phyloP scores from a whole-genome alignment of 805 yeast genomes.

The Sugiyamaella chiloensis region DNA sequence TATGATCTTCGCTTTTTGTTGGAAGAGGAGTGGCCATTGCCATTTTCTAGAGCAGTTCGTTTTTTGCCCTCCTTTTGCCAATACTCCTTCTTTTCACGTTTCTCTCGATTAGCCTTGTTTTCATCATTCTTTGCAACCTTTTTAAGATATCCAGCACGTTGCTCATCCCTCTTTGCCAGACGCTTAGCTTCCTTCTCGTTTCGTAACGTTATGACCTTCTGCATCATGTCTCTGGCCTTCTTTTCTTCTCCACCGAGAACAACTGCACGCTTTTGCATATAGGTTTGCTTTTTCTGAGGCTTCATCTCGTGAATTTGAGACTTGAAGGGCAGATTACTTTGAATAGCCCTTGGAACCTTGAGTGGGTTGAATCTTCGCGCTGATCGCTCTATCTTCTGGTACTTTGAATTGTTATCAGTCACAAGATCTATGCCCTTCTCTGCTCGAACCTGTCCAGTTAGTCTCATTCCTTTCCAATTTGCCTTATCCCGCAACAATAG shows the following conservation, averaged over 20 bases:
- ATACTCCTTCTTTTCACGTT: conserved; percentile 79
- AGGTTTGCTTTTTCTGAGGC: conserved; percentile 75
- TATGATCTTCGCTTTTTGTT: background rate
- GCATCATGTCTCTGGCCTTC: conserved; percentile 86
- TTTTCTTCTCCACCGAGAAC: conserved; percentile 89
- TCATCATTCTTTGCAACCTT: conserved; percentile 73
- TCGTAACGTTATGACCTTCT: conserved; percentile 78
- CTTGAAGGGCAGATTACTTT: conserved; percentile 79
- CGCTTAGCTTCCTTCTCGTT: conserved; percentile 82
- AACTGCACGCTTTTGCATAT: conserved; percentile 88
- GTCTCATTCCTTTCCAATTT: conserved; percentile 95
- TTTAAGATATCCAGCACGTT: conserved; percentile 71
- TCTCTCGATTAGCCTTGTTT: conserved; percentile 66
- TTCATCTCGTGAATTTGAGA: conserved; percentile 87
- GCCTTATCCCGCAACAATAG: conserved; percentile 69
- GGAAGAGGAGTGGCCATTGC: too few species aligned
- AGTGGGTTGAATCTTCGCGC: conserved; percentile 85
- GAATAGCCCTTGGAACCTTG: conserved; percentile 77
- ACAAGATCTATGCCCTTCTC: conserved; percentile 66
- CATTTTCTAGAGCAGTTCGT: background rate
- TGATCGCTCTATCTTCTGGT: conserved; percentile 72
- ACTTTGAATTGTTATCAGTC: conserved; percentile 47
- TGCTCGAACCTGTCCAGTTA: conserved; percentile 91
- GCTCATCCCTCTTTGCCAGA: conserved; percentile 65
- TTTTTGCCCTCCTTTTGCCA: conserved; percentile 5